Conservation (phyloP, 306 rosid genomes). For the Inga laurina region DNA sequence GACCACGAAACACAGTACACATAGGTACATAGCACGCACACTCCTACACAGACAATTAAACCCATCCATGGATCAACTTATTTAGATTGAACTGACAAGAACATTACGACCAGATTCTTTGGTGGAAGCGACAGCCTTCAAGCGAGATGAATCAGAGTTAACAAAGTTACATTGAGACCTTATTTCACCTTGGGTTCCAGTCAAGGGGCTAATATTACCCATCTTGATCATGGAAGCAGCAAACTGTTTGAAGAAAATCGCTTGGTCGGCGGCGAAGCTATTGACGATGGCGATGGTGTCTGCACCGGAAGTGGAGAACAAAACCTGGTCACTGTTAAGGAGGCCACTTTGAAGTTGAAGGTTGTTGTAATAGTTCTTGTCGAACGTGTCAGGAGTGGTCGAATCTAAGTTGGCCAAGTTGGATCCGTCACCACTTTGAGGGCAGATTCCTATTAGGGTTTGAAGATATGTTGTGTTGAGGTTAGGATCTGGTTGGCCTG, state of each 20-base stretch:
- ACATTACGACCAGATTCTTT: slow-evolving; percentile 16
- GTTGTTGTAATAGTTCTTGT: slow-evolving; percentile 41
- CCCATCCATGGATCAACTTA: not conserved
- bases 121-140: slow-evolving; percentile 10
- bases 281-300: slow-evolving; percentile 42
- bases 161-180: slow-evolving; percentile 42
- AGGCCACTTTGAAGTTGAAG: slow-evolving; percentile 37
- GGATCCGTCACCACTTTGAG: slow-evolving; percentile 33
- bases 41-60: not conserved
- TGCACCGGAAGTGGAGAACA: slow-evolving; percentile 42
- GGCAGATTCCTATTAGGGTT: slow-evolving; percentile 32
- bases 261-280: slow-evolving; percentile 23
- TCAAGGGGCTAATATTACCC: slow-evolving; percentile 43
- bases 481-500: slow-evolving; percentile 36
- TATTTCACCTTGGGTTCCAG: slow-evolving; percentile 43
- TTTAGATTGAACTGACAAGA: slow-evolving; percentile 28
- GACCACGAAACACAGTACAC: not conserved
- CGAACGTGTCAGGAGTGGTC: slow-evolving; percentile 44
- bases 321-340: slow-evolving; percentile 45
- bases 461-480: slow-evolving; percentile 32
- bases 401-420: slow-evolving; percentile 39
- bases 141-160: slow-evolving; percentile 28
- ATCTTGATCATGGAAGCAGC: slow-evolving; percentile 46
- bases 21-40: not conserved
- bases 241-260: slow-evolving; percentile 34